A percentile compares a stretch with the other conserved stretches of the same genome.
These are phyloP conservation scores for Penicillium sp. DNA, from an alignment of 2,329 filamentous ascomycete genomes.

Conservation along the genomic window DNA sequence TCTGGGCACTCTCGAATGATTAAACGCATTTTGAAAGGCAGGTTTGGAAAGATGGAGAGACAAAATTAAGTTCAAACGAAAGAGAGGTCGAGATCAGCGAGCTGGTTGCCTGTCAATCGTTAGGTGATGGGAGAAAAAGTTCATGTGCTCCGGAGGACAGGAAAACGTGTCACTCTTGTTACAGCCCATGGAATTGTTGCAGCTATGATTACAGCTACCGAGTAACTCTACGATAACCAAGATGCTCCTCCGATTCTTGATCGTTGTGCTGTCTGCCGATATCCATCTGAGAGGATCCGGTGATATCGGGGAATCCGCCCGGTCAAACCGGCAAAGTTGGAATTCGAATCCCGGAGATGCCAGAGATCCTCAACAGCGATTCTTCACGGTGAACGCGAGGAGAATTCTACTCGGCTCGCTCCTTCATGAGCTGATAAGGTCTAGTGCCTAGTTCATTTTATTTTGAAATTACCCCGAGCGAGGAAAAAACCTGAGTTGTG, in stretches of 20 bases:
- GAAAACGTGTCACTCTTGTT: neutral
- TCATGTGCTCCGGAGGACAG: neutral
- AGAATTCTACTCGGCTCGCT: neutral
- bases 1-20: neutral
- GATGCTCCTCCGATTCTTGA: neutral
- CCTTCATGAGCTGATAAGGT: neutral
- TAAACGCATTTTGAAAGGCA: neutral
- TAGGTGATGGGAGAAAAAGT: neutral
- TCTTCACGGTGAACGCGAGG: neutral
- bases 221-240: neutral
- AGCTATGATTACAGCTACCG: neutral
- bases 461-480: no score
- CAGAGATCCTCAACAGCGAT: neutral
- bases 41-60: neutral
- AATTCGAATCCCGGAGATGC: neutral
- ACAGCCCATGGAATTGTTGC: neutral
- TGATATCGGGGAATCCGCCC: constrained; percentile 1
- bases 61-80: no score
- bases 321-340: neutral
- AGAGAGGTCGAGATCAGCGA: neutral
- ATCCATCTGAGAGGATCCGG: neutral
- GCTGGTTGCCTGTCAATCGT: neutral
- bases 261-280: no score
- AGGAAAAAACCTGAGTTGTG: no score
- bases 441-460: no score